Percentiles rank a stretch among this genome's conserved stretches.
Conservation (phyloP, 306 rosid species). For the Rosa persica region DNA sequence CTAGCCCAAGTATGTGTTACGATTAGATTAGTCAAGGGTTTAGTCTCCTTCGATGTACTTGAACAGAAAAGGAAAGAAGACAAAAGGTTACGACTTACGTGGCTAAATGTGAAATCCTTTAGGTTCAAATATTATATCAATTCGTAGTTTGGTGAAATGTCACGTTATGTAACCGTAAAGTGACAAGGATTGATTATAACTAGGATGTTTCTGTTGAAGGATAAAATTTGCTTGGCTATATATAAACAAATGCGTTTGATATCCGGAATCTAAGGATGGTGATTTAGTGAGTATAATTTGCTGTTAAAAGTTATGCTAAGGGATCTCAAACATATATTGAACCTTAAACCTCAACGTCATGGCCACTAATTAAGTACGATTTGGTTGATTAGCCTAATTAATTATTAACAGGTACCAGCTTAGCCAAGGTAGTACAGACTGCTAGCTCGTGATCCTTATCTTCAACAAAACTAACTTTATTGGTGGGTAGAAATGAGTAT, state of each 20-base stretch:
- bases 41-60: too few relatives aligned
- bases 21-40: background rate
- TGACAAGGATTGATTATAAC: constrained; percentile 2
- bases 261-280: background rate
- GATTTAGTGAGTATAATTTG: background rate
- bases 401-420: background rate
- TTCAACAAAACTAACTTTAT: background rate
- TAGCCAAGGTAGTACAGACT: background rate
- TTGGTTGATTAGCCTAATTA: background rate
- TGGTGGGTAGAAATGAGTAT: background rate
- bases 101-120: background rate
- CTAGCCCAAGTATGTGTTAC: background rate
- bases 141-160: background rate
- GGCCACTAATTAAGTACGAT: background rate
- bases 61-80: too few relatives aligned
- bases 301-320: background rate
- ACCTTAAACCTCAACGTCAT: background rate
- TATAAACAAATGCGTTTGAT: constrained; percentile 9
- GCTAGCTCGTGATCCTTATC: constrained; percentile 8
- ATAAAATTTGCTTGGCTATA: background rate
- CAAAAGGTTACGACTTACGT: too few relatives aligned
- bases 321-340: constrained; percentile 6
- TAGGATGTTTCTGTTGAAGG: background rate
- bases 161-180: background rate
- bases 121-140: background rate